Conservation (phyloP, 768 basidiomycete genomes). For the Tylopilus balloui region DNA sequence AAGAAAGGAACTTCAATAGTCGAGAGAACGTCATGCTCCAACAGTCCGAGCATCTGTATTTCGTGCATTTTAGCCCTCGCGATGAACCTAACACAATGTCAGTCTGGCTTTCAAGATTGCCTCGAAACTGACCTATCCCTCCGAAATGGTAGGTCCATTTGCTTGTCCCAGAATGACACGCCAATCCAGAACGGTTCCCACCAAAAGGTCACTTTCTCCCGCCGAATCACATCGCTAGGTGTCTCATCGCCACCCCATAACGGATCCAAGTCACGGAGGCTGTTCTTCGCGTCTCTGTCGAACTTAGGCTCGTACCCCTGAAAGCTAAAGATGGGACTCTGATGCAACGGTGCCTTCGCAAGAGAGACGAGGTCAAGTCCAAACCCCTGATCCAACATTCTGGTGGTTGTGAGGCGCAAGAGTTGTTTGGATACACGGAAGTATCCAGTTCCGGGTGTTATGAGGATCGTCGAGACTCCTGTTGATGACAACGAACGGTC, state of each 20-base stretch:
- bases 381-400: conserved; percentile 92
- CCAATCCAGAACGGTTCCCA: conserved; percentile 90
- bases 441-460: conserved; percentile 92
- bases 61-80: conserved; percentile 97
- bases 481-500: conserved; percentile 92
- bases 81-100: conserved; percentile 59
- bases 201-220: conserved; percentile 63
- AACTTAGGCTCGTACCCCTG: conserved; percentile 56
- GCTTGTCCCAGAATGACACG: conserved; percentile 81
- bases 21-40: conserved; percentile 87
- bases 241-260: conserved; percentile 71
- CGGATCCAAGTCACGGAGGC: conserved; percentile 54
- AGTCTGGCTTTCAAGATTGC: neutral
- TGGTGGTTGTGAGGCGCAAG: conserved; percentile 85
- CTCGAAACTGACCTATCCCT: conserved; percentile 54
- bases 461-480: conserved; percentile 74
- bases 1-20: conserved; percentile 85
- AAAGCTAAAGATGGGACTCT: conserved; percentile 92
- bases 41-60: conserved; percentile 88
- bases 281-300: conserved; percentile 46
- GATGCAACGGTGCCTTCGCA: conserved; percentile 87
- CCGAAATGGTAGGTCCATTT: conserved; percentile 80
- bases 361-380: conserved; percentile 84
- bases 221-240: conserved; percentile 28
- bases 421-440: conserved; percentile 90